Conservation (phyloP, 805 yeast genomes). For the Candida argentea region DNA sequence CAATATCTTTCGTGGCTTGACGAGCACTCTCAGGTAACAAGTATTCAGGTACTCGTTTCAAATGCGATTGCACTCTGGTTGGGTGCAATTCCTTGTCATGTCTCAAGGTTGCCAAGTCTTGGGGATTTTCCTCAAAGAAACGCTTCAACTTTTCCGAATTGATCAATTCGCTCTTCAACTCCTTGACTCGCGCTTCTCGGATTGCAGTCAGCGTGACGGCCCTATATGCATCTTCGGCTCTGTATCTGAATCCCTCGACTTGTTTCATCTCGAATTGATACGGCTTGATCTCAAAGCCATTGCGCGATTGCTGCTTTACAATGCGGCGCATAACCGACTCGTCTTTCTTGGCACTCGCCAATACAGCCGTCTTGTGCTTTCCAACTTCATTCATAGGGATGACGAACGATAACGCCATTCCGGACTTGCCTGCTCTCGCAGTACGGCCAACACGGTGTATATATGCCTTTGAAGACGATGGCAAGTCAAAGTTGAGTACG, state of each 20-base stretch:
- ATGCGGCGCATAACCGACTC: slow-evolving; percentile 78
- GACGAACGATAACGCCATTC: slow-evolving; percentile 89
- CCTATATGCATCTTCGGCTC: slow-evolving; percentile 95
- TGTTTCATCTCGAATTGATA: slow-evolving; percentile 87
- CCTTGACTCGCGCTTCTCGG: slow-evolving; percentile 88
- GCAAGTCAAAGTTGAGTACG: slow-evolving; percentile 90
- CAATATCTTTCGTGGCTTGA: slow-evolving; percentile 41
- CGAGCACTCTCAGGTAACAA: slow-evolving; percentile 75
- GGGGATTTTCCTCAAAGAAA: slow-evolving; percentile 96
- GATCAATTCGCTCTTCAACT: slow-evolving; percentile 75
- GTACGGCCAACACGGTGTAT: slow-evolving; percentile 95
- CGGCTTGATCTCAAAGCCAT: slow-evolving; percentile 71
- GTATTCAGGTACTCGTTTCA: slow-evolving; percentile 89
- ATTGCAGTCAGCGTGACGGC: slow-evolving; percentile 84
- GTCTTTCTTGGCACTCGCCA: slow-evolving; percentile 65
- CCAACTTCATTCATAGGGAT: slow-evolving; percentile 79
- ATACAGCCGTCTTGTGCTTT: slow-evolving; percentile 72
- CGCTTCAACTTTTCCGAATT: slow-evolving; percentile 85
- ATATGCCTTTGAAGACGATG: slow-evolving; percentile 79
- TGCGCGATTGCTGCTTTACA: slow-evolving; percentile 60
- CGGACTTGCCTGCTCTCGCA: slow-evolving; percentile 93
- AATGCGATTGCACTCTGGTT: slow-evolving; percentile 69
- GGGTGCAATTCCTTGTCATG: slow-evolving; percentile 88
- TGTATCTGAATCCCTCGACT: slow-evolving; percentile 89
- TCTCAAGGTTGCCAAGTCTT: slow-evolving; percentile 77